Evolutionary conservation across 345 rosid species (phyloP).

Genomic region (Triadica sebifera): DNA sequence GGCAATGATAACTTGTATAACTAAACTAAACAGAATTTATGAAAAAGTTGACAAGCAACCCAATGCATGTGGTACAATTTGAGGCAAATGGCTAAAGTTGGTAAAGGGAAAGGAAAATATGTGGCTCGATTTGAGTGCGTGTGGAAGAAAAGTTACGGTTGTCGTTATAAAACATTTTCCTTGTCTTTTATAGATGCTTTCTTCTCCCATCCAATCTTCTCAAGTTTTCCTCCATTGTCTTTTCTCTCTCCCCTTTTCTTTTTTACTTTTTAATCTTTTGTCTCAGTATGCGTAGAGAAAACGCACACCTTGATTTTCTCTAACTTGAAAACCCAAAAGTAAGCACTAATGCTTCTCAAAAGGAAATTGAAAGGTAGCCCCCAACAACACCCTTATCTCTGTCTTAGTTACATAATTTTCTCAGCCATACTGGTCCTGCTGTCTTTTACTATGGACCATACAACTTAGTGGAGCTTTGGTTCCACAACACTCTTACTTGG

Average conservation of each 20-base stretch:
- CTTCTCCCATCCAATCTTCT: constrained; percentile 6
- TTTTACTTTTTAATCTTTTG: neutral
- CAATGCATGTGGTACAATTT: neutral
- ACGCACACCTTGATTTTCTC: constrained; percentile 26
- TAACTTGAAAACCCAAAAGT: constrained; percentile 21
- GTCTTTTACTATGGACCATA: constrained; percentile 24
- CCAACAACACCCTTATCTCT: neutral
- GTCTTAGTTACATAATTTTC: constrained; percentile 3
- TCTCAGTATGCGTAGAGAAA: constrained; percentile 22
- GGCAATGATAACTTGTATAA: neutral
- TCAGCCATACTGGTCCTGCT: constrained; percentile 18
- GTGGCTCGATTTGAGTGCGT: constrained; percentile 16
- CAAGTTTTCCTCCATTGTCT: constrained; percentile 9
- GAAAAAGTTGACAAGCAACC: neutral
- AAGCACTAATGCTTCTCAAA: constrained; percentile 26
- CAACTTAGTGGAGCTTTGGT: constrained; percentile 25
- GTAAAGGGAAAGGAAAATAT: neutral
- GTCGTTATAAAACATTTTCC: constrained; percentile 21
- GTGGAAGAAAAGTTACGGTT: constrained; percentile 16
- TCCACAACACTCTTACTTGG: constrained; percentile 22
- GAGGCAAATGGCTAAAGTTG: neutral
- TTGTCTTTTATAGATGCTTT: constrained; percentile 29
- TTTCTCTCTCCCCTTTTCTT: neutral
- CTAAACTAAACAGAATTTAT: neutral
- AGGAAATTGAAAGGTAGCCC: constrained; percentile 14